Conservation (phyloP, 1,284 basidiomycete species). For the Erythrobasidium hasegawianum region DNA sequence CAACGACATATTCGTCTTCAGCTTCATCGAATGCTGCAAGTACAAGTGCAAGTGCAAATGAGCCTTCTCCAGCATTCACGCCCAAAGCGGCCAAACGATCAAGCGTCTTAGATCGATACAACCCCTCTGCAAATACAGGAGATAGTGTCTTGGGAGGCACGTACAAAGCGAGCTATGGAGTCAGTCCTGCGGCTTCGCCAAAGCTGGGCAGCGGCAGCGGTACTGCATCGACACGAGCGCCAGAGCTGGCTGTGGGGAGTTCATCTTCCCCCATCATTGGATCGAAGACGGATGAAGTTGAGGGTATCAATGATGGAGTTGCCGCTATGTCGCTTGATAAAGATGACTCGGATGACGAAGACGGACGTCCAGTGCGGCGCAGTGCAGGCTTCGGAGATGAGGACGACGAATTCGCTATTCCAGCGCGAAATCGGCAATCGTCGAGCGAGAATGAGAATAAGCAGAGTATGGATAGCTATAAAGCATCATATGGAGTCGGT, state of each 20-base stretch:
- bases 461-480: background rate
- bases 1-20: background rate
- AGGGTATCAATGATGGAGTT: too few relatives aligned
- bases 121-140: background rate
- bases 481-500: background rate
- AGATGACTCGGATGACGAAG: too few relatives aligned
- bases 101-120: constrained; percentile 28
- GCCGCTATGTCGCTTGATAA: too few relatives aligned
- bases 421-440: too few relatives aligned
- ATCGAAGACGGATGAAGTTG: too few relatives aligned
- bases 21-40: too few relatives aligned
- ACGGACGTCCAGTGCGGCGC: too few relatives aligned
- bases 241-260: background rate
- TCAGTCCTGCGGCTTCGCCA: background rate
- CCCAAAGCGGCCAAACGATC: constrained; percentile 12
- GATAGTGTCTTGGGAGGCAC: background rate
- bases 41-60: background rate
- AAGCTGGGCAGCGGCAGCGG: background rate
- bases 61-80: background rate
- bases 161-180: constrained; percentile 6
- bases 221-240: background rate
- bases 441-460: too few relatives aligned
- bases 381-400: too few relatives aligned
- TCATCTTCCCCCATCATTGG: background rate
- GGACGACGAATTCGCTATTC: too few relatives aligned